Base-by-base conservation (phyloP, 495 filamentous ascomycete genomes). In the Thermochaetoides thermophila region DNA sequence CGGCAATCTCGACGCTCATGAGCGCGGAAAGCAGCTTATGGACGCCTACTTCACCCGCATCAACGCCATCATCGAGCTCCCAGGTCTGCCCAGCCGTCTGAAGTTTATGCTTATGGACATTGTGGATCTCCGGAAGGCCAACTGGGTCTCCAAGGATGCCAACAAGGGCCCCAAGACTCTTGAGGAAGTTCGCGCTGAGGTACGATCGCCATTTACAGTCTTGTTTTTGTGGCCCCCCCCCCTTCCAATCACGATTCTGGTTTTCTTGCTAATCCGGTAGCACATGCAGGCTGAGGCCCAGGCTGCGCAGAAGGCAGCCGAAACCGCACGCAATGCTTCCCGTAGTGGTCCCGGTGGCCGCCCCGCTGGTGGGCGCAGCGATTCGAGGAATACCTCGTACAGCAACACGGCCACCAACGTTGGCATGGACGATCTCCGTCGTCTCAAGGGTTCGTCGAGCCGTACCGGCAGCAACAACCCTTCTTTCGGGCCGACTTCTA, bases 71-170 rank as follows among this genome's bases (percentile, higher is more conserved):
- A 65, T 86, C 23, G 70, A 82, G 8, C 78, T 75, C 16, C 69
- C 74, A 10, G 74, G 69, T 9, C 66, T 99, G 14, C 81, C 84
- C 9, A 94, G 84, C 50, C 76, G 89, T 60, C 59, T 94, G 43
- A 69, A 67, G 41, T 99, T 94, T 62, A 96, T 96, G 89, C 66
- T 97, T 17, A 76, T 97, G 76, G 89, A 99, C 58, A 69, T 91
- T 42, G 55, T 85, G 43, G 89, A 99, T 55, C 62, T 96, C 35
- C 75, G 89, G 35, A 66, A 52, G 45, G 62, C 60, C 21, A 57
- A 64, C 46, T 99, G 89, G 89, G 48, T 63, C 19, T 81, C 80
- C 30, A 96, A 94, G 68, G 84, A 89, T 46, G 67, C 73, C 23
- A 68, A 76, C 52, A 96, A 96, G 63, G 89, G 89, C 22, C 89